Evolutionary conservation across 164 flowering plant species (phyloP), one percentile per base, ranked within the genome.

Genomic region (Cinnamomum micranthum): DNA sequence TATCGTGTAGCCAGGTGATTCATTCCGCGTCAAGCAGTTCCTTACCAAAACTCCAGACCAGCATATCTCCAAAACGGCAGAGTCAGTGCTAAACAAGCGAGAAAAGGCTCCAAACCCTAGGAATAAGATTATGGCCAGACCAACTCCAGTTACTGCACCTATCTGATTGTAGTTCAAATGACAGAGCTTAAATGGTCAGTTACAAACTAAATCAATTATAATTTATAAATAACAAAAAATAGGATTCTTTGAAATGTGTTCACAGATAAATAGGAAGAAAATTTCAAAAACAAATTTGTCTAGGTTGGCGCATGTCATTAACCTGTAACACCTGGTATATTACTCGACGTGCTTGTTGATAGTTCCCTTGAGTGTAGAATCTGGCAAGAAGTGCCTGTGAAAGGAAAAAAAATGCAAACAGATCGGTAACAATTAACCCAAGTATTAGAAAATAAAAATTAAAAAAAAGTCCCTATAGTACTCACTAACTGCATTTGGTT

Each of bases 351-450:
- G 98, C 92, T 80, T 85, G 81, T 72, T 70, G 76, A 82, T 91
- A 95, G 69, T 93, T 76, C 79, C 89, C 89, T 78, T 83, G 84
- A 51, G 93, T 80, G 76, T 85, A 93, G 72, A 77, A 82, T 78
- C 86, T 79, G 20, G 98, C 98, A 77, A 95, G 94, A 79, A 95
- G 92, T 77, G 96, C 89, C 99, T 93, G 86, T 25, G 20, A 35
- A 35, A 35, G 41, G 20, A 81, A 71, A 81, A 75, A 28, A 74
- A 50, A 50, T n/a, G 41, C 67, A 50, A 68, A 25, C 19, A 55
- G 6, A 22, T 28, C 50, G 33, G 50, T 70, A 1, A 79, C 20
- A 41, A 69, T 17, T 69, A 41, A 69, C 52, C 55, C 17, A 28
- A 41, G 35, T 69, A 24, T 22, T 2, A 41, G 2, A 41, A 27